A percentile compares a stretch with the other conserved stretches of the same genome.
These are phyloP conservation scores for Arthrobotrys entomopaga DNA, from an alignment of 2,329 filamentous ascomycete genomes.

Conservation along the genomic window DNA sequence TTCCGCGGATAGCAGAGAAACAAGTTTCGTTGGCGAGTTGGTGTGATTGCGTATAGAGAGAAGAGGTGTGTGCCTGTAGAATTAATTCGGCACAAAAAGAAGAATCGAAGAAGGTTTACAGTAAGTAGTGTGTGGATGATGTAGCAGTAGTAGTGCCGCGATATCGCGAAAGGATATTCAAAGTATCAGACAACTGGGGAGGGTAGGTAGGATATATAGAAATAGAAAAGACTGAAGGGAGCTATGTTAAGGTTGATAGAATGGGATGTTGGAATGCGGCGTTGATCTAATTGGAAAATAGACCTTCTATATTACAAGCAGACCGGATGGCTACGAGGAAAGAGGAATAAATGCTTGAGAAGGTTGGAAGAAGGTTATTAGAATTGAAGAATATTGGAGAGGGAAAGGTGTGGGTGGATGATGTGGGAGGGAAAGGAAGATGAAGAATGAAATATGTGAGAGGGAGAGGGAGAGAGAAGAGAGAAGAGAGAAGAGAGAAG, in stretches of 20 bases:
- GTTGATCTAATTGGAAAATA: not conserved
- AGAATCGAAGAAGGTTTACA: constrained; percentile 4
- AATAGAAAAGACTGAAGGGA: not conserved
- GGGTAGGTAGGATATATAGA: not conserved
- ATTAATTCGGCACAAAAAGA: constrained; percentile 8
- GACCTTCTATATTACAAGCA: not conserved
- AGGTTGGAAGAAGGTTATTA: not conserved
- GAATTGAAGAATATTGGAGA: constrained; percentile 10
- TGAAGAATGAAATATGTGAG: constrained; percentile 48
- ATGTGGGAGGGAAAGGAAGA: constrained; percentile 15
- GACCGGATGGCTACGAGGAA: not conserved
- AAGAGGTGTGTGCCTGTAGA: constrained; percentile 14
- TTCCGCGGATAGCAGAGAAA: too few relatives aligned
- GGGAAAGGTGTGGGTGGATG: constrained; percentile 30
- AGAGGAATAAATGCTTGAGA: not conserved
- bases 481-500: constrained; percentile 22
- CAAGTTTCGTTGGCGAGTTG: too few relatives aligned
- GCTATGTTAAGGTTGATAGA: not conserved
- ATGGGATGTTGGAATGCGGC: not conserved
- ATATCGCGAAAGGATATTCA: constrained; percentile 18
- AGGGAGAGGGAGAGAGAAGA: constrained; percentile 20
- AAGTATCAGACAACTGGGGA: constrained; percentile 4
- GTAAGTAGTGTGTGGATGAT: not conserved
- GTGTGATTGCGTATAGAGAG: not conserved
- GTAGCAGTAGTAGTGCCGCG: not conserved